Evolutionary conservation across 2,329 filamentous ascomycete species (phyloP), one percentile per base, ranked within the genome.

Genomic region (Apiospora arundinis): DNA sequence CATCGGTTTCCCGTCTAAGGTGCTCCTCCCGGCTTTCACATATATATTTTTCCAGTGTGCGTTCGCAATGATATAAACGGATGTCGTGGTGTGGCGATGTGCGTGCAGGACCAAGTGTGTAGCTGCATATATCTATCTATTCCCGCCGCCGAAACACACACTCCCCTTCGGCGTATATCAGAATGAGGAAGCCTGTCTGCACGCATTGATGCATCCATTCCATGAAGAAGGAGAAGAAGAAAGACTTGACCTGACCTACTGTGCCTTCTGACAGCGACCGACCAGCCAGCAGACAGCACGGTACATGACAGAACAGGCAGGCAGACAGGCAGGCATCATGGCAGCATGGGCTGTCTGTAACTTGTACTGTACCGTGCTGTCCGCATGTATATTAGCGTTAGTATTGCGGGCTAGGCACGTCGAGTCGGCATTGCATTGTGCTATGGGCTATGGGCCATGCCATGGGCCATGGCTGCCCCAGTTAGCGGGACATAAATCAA

Each of bases 351-450:
- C 14, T 21, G 52, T 60, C 52, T 60, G 52, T 60, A 60, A 37
- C 52, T 63, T 40, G 56, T 40, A 63, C 56, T 63, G 56, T 63
- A 63, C 56, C 56, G 56, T 63, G 28, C 37, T 25, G 44, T 25
- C 65, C 40, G 28, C 44, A 67, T 67, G n/a, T 46, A 45, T 46
- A 68, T 72, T 75, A 74, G 73, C 71, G 73, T 72, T 74, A 70
- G 70, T 69, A 69, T 69, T 71, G 72, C 70, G 72, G 74, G 73
- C 73, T 74, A 74, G 73, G 74, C 70, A 69, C 72, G 74, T 74
- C 70, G 73, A 75, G 73, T 75, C 75, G 74, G 74, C 73, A 75
- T 73, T 75, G 72, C 73, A 71, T 74, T 72, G 72, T 60, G 49
- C 45, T n/a, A n/a, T 60, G 56, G 37, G 52, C 52, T 32, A 60